Evolutionary conservation across 2,329 filamentous ascomycete species (phyloP).

Genomic region (Colletotrichum tropicicola): DNA sequence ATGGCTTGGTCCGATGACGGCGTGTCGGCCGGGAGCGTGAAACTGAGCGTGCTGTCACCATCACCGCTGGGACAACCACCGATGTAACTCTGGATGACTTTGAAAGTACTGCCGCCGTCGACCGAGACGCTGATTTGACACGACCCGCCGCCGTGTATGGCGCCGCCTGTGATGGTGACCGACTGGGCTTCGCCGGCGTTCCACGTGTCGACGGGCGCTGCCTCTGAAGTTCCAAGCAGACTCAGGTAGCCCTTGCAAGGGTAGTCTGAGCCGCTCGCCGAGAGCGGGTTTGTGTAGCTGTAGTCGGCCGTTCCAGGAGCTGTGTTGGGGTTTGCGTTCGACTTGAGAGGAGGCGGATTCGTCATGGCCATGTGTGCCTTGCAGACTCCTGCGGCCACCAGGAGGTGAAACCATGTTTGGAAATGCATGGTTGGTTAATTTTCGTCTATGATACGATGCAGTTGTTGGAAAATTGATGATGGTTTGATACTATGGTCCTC

Average conservation of each 20-base stretch:
- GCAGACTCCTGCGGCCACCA: background rate
- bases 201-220: conserved; percentile 59
- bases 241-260: conserved; percentile 64
- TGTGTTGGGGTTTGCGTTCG: conserved; percentile 35
- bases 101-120: conserved; percentile 67
- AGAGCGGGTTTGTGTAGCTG: conserved; percentile 66
- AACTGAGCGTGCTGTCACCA: conserved; percentile 38
- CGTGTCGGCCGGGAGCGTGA: conserved; percentile 55
- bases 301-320: conserved; percentile 52
- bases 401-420: background rate
- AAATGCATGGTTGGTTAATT: background rate
- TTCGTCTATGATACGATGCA: too few relatives aligned
- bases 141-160: conserved; percentile 65
- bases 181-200: conserved; percentile 60
- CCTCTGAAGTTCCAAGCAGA: conserved; percentile 38
- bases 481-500: too few relatives aligned
- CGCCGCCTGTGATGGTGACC: conserved; percentile 62
- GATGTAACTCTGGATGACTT: conserved; percentile 53
- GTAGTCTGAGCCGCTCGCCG: conserved; percentile 62
- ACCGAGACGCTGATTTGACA: conserved; percentile 72
- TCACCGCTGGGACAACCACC: conserved; percentile 44
- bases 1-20: conserved; percentile 58
- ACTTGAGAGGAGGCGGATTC: conserved; percentile 39
- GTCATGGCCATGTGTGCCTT: conserved; percentile 41
- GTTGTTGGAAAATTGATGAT: too few relatives aligned